A percentile compares a stretch with the other conserved stretches of the same genome.
phyloP scores from a whole-genome alignment of 208 protist species.

The Lotmaria passim region DNA sequence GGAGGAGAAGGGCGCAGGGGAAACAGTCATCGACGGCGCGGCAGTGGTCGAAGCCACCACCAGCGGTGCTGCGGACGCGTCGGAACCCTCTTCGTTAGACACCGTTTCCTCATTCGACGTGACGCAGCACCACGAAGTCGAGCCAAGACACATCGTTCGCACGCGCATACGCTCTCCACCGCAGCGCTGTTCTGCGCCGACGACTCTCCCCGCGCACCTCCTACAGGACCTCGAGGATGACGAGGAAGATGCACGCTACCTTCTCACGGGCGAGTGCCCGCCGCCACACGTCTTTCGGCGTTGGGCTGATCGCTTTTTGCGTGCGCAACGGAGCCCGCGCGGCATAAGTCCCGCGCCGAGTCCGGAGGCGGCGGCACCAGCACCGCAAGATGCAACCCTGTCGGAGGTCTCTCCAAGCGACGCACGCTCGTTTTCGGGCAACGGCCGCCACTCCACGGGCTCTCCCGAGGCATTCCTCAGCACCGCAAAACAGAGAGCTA shows the following conservation, averaged over 20 bases:
- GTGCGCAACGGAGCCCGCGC: background rate
- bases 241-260: conserved; percentile 34
- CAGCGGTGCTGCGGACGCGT: too few species aligned
- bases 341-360: background rate
- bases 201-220: background rate
- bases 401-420: background rate
- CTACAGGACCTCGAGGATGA: conserved; percentile 15
- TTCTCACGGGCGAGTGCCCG: conserved; percentile 33
- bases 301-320: conserved; percentile 28
- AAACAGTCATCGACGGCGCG: too few species aligned
- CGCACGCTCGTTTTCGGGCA: background rate
- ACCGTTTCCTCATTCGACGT: too few species aligned
- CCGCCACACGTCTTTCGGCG: conserved; percentile 33
- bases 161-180: background rate
- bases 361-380: background rate
- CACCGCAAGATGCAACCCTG: background rate
- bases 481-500: background rate
- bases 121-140: too few species aligned
- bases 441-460: background rate
- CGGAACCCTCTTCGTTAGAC: too few species aligned
- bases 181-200: background rate
- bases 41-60: too few species aligned
- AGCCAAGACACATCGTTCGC: too few species aligned
- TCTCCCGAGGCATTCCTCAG: background rate
- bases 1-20: too few species aligned